A percentile compares a stretch with the other conserved stretches of the same genome.
phyloP scores from a whole-genome alignment of 1,139 yeast genomes.

The Geotrichum europaeum region DNA sequence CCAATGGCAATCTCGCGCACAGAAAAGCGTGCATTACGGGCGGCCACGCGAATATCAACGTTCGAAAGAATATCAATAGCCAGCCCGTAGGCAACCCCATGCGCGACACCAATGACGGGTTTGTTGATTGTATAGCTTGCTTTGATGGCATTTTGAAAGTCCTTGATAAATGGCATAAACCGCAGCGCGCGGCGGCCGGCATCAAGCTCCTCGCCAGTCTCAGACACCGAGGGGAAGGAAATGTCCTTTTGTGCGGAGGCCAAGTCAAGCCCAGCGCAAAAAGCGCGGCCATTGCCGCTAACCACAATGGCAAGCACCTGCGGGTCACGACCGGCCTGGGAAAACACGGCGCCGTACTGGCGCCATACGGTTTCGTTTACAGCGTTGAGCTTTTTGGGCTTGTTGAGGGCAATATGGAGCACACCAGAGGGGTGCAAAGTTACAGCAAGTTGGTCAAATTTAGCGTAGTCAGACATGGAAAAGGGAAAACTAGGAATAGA shows the following conservation, averaged over 20 bases:
- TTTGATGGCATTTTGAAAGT: conserved; percentile 53
- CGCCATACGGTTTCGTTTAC: conserved; percentile 39
- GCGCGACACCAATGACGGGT: conserved; percentile 44
- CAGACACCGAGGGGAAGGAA: background rate
- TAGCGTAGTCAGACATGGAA: conserved; percentile 4
- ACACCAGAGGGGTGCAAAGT: conserved; percentile 40
- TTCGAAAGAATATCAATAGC: conserved; percentile 64
- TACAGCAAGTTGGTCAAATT: conserved; percentile 16
- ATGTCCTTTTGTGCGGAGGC: background rate
- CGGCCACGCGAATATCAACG: conserved; percentile 52
- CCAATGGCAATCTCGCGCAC: conserved; percentile 71
- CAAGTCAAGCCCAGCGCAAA: conserved; percentile 64
- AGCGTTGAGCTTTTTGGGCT: conserved; percentile 59
- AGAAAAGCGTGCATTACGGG: conserved; percentile 49
- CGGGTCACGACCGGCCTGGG: conserved; percentile 41
- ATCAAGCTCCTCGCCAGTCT: conserved; percentile 8
- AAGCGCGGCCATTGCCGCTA: conserved; percentile 51
- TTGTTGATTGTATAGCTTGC: conserved; percentile 30
- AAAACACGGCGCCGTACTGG: conserved; percentile 49
- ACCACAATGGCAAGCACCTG: conserved; percentile 42
- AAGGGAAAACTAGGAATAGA: too few relatives aligned
- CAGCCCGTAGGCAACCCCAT: conserved; percentile 51
- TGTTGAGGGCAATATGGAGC: conserved; percentile 56
- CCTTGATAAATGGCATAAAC: conserved; percentile 34
- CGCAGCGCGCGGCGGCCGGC: conserved; percentile 34